Percentiles rank a stretch among this genome's conserved stretches.
phyloP scores from a whole-genome alignment of 139 green algal genomes.

The Desmodesmus armatus region DNA sequence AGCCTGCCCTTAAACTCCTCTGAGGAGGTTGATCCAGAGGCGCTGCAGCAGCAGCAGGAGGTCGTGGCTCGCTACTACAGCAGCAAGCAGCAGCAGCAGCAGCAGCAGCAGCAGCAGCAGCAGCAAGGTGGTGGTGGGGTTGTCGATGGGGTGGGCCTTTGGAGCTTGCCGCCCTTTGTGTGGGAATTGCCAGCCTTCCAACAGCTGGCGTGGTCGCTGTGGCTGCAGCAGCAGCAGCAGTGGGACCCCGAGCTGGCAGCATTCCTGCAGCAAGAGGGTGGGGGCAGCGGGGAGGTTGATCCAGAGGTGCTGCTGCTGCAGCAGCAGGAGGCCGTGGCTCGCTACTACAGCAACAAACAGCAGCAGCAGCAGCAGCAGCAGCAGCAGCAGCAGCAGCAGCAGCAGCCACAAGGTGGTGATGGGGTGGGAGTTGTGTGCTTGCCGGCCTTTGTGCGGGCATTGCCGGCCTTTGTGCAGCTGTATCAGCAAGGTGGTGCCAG shows the following conservation, averaged over 20 bases:
- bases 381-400: too few species aligned
- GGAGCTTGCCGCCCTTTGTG: not conserved
- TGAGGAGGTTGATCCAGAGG: not conserved
- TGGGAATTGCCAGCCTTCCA: not conserved
- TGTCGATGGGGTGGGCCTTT: too few species aligned
- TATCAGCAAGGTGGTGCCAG: not conserved
- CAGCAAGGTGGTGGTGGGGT: too few species aligned
- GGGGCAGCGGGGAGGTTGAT: not conserved
- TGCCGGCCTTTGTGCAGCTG: not conserved
- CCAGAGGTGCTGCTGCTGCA: not conserved
- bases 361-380: too few species aligned
- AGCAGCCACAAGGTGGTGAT: not conserved
- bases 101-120: too few species aligned
- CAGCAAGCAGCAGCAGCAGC: too few species aligned
- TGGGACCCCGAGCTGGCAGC: too few species aligned
- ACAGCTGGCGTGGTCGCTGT: too few species aligned
- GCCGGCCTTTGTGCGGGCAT: not conserved
- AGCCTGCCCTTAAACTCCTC: too few species aligned
- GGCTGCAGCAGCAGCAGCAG: too few species aligned
- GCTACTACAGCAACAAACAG: not conserved
- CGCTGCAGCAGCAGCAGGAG: not conserved
- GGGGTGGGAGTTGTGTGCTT: not conserved
- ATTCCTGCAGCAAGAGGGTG: not conserved
- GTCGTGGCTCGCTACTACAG: not conserved
- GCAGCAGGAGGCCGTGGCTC: not conserved